Percentiles rank a stretch among this genome's conserved stretches.
Evolutionary conservation across 208 protist species (phyloP).

Genomic region (Leishmania turanica): DNA sequence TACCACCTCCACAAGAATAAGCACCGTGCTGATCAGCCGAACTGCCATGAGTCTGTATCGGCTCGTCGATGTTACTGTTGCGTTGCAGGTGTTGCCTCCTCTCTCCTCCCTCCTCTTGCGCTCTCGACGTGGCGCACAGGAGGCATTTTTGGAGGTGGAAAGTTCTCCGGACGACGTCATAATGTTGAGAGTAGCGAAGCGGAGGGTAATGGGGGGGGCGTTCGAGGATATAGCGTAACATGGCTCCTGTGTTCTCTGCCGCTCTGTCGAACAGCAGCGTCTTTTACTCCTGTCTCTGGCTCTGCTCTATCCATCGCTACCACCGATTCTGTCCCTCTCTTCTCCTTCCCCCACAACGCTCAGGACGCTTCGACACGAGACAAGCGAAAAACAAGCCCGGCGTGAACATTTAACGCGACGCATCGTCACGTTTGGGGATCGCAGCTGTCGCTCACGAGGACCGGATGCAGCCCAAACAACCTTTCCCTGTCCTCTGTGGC

Average conservation of each 20-base stretch:
- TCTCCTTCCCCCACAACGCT: background rate
- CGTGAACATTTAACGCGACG: background rate
- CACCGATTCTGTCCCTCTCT: background rate
- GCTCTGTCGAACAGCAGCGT: background rate
- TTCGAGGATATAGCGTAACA: background rate
- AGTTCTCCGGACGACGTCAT: background rate
- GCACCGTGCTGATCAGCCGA: background rate
- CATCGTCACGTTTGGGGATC: background rate
- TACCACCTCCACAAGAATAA: background rate
- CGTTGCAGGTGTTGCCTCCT: background rate
- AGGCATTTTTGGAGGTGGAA: background rate
- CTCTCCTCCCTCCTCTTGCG: background rate
- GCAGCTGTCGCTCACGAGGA: background rate
- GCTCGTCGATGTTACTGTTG: background rate
- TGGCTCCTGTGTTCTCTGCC: background rate
- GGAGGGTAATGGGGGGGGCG: background rate
- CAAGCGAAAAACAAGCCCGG: background rate
- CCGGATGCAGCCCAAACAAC: background rate
- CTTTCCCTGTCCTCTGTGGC: background rate
- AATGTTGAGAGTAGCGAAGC: background rate
- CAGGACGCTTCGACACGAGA: background rate
- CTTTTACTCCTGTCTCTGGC: background rate
- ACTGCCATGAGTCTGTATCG: background rate
- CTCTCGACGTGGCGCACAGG: background rate
- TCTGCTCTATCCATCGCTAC: background rate